Evolutionary conservation across 306 rosid genomes (phyloP), one percentile per base, ranked within the genome.

Genomic region (Chamaecrista fasciculata): DNA sequence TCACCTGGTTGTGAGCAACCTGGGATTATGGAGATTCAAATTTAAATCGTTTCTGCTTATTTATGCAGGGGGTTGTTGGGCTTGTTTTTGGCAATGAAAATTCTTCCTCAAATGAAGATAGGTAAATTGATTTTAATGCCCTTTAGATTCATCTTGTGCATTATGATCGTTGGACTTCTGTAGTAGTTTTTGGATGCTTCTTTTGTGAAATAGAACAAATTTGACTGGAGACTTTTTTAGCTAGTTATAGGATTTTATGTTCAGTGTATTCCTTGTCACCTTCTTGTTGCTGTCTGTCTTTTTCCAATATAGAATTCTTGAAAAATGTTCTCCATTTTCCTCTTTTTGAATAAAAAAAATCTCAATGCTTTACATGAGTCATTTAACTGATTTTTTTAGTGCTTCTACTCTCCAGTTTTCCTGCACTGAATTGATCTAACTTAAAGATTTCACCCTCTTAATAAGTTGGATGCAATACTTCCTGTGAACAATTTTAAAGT

Each of bases 11-110:
- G 29, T 47, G 63, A 40, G 39, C 75, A 49, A 48, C 31, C 25
- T 64, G 21, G 48, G 79, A 53, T 46, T 7, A 55, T 18, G 63
- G 11, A 18, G 6, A 33, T 64, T 46, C 19, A 19, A 11, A 29
- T 36, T 50, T 26, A 19, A 23, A 2, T 55, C 0, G 46, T 28
- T 71, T 61, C 7, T 11, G 34, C 23, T 73, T 49, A 15, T 47
- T 5, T 51, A 42, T 72, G 72, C 85, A 88, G 96, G 98, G 98
- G 1, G 96, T 92, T 56, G 93, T 92, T 29, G 98, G 96, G 43
- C 89, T 85, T 59, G 92, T 90, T 79, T 90, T 90, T 50, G 96
- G 98, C 52, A 90, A 87, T 46, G 98, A 92, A 79, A 89, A 77
- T 78, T 83, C 86, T 20, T 72, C 89, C 19, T 84, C 96, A 23